Conservation (phyloP, 2,329 filamentous ascomycete species). For the Emydomyces testavorans region DNA sequence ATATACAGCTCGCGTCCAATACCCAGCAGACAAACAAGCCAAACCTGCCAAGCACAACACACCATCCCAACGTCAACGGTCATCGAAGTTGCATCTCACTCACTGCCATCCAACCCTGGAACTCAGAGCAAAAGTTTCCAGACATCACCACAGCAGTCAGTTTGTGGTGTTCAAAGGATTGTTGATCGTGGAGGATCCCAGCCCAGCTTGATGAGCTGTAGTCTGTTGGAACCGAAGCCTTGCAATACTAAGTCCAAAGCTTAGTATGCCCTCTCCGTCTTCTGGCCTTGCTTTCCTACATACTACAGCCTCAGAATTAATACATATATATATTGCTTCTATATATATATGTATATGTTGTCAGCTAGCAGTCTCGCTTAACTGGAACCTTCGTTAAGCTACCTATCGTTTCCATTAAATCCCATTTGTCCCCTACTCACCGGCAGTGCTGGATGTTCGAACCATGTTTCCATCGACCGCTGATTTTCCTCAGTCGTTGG, state of each 20-base stretch:
- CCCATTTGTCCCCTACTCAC: background rate
- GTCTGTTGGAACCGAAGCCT: background rate
- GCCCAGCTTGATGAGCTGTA: background rate
- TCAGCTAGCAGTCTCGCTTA: no score
- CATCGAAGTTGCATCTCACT: background rate
- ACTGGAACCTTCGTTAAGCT: background rate
- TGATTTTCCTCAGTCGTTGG: background rate
- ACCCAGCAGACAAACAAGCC: background rate
- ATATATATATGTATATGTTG: no score
- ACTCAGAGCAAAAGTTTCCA: background rate
- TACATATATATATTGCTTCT: no score
- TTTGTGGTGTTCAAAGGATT: background rate
- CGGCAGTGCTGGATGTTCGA: constrained; percentile 1
- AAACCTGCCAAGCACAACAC: background rate
- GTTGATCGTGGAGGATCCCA: background rate
- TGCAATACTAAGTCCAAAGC: background rate
- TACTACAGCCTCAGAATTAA: no score
- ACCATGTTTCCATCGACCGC: background rate
- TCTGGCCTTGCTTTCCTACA: background rate
- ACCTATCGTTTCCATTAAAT: background rate
- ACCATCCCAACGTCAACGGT: background rate
- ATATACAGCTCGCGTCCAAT: no score
- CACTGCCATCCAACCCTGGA: background rate
- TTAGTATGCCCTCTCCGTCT: background rate
- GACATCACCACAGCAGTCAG: background rate